Evolutionary conservation across 768 basidiomycete genomes (phyloP).

Genomic region (Hericium coralloides): DNA sequence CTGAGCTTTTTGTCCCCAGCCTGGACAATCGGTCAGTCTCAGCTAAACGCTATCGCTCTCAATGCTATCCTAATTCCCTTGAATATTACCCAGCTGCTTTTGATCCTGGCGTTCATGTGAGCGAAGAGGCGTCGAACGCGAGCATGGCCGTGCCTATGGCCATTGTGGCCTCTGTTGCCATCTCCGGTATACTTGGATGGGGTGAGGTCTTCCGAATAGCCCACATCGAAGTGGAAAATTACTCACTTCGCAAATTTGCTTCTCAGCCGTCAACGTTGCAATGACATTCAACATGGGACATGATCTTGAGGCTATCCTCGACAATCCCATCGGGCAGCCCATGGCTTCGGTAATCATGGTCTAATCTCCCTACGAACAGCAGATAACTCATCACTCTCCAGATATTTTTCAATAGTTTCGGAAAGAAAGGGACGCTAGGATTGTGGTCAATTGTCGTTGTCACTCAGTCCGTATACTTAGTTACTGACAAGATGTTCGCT

Average conservation of each 20-base stretch:
- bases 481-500: background rate
- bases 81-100: conserved; percentile 17
- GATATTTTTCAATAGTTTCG: conserved; percentile 19
- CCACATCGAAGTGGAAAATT: background rate
- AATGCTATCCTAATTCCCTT: background rate
- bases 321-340: conserved; percentile 22
- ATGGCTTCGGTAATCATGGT: conserved; percentile 17
- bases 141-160: conserved; percentile 54
- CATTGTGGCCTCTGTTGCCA: conserved; percentile 41
- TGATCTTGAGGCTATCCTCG: conserved; percentile 31
- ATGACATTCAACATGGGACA: conserved; percentile 24
- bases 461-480: conserved; percentile 4
- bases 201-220: conserved; percentile 26
- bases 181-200: conserved; percentile 45
- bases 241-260: conserved; percentile 10
- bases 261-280: conserved; percentile 19
- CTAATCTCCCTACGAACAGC: no score
- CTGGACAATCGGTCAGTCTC: conserved; percentile 34
- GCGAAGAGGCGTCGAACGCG: conserved; percentile 56
- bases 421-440: conserved; percentile 21
- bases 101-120: conserved; percentile 49
- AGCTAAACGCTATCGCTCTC: background rate
- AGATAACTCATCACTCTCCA: background rate
- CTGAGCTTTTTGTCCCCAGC: conserved; percentile 42
- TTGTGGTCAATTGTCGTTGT: conserved; percentile 26